Conservation (phyloP, 768 basidiomycete species). For the Kwoniella sp. region DNA sequence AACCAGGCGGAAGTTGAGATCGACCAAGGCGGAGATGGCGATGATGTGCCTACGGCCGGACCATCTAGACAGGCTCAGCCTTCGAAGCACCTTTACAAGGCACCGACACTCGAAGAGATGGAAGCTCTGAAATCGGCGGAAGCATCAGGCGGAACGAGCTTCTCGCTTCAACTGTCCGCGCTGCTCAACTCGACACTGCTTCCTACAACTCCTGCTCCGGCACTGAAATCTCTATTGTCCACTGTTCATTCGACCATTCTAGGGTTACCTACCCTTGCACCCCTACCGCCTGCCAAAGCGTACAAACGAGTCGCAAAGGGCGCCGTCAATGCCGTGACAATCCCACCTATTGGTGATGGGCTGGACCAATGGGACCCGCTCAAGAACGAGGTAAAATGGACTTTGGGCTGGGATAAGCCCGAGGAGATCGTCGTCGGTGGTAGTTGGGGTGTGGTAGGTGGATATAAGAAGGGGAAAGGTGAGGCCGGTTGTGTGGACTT, state of each 20-base stretch:
- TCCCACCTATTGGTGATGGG: constrained; percentile 59
- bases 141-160: constrained; percentile 64
- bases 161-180: constrained; percentile 75
- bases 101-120: constrained; percentile 50
- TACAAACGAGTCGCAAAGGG: constrained; percentile 42
- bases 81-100: constrained; percentile 46
- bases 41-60: constrained; percentile 18
- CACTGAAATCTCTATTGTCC: constrained; percentile 64
- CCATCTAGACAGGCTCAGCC: constrained; percentile 28
- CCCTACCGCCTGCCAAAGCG: constrained; percentile 70
- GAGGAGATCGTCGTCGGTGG: constrained; percentile 76
- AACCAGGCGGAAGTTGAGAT: constrained; percentile 29
- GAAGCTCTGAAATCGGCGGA: constrained; percentile 29
- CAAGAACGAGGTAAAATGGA: constrained; percentile 69
- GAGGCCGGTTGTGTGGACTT: constrained; percentile 71
- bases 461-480: constrained; percentile 70
- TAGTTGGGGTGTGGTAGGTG: constrained; percentile 79
- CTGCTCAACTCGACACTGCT: constrained; percentile 48
- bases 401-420: constrained; percentile 76
- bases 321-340: constrained; percentile 68
- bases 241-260: constrained; percentile 72
- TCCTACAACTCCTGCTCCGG: constrained; percentile 53
- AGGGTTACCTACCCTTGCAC: constrained; percentile 63
- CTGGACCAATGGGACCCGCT: constrained; percentile 56
- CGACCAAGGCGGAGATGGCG: constrained; percentile 12